Evolutionary conservation across 768 basidiomycete genomes (phyloP).

Genomic region (Lactarius indigo): DNA sequence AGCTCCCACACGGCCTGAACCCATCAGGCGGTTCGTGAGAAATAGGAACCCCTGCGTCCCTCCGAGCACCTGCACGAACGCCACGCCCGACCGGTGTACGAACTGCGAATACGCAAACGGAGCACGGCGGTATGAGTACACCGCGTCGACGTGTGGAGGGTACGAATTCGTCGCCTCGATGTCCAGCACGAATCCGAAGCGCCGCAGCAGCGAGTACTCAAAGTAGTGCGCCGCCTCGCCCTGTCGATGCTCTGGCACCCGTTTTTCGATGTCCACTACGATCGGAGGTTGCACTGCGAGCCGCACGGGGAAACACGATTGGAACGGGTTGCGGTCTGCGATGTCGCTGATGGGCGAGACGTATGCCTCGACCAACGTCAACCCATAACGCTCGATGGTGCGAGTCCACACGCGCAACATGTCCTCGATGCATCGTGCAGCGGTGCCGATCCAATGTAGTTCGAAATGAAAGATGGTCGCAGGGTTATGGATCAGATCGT

Average conservation of each 20-base stretch:
- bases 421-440: constrained; percentile 88
- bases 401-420: constrained; percentile 77
- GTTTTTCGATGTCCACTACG: constrained; percentile 60
- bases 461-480: constrained; percentile 96
- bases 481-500: constrained; percentile 94
- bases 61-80: constrained; percentile 85
- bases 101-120: constrained; percentile 85
- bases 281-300: constrained; percentile 74
- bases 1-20: constrained; percentile 58
- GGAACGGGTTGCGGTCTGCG: constrained; percentile 81
- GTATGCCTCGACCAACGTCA: constrained; percentile 91
- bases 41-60: constrained; percentile 80
- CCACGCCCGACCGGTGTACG: constrained; percentile 85
- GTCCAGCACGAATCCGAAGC: constrained; percentile 80
- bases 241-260: constrained; percentile 64
- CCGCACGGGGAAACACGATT: constrained; percentile 81
- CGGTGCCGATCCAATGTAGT: constrained; percentile 94
- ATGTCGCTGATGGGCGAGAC: constrained; percentile 90
- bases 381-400: constrained; percentile 81
- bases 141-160: constrained; percentile 75
- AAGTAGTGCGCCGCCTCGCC: constrained; percentile 59
- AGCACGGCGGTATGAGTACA: constrained; percentile 84
- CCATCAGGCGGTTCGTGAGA: constrained; percentile 84
- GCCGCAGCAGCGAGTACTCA: constrained; percentile 71
- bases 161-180: constrained; percentile 77